A percentile compares a stretch with the other conserved stretches of the same genome.
Evolutionary conservation across 1,284 basidiomycete genomes (phyloP).

Genomic region (Melampsora abietis-canadensis): DNA sequence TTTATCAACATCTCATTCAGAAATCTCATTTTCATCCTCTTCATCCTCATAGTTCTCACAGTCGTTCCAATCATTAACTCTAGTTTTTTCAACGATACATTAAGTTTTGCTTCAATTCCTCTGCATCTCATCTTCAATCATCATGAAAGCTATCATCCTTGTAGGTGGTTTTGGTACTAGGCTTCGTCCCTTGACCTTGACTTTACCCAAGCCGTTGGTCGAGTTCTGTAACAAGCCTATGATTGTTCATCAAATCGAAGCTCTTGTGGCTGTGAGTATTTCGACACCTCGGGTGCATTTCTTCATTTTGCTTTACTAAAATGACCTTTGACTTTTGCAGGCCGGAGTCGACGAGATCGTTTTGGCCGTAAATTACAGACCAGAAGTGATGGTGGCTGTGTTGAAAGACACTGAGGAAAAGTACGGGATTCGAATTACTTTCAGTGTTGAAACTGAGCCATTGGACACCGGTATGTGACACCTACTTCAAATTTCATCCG

Average conservation of each 20-base stretch:
- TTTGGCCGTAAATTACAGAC: slow-evolving; percentile 60
- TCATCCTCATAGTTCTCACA: too few species aligned
- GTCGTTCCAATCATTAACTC: too few species aligned
- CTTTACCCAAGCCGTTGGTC: slow-evolving; percentile 59
- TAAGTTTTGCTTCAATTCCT: too few species aligned
- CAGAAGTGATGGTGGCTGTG: slow-evolving; percentile 60
- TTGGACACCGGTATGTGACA: slow-evolving; percentile 57
- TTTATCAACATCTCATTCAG: too few species aligned
- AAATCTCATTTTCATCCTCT: too few species aligned
- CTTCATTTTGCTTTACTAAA: background rate
- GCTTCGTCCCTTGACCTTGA: slow-evolving; percentile 59
- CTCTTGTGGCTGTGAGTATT: slow-evolving; percentile 57
- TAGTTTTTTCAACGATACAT: too few species aligned
- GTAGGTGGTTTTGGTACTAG: slow-evolving; percentile 57
- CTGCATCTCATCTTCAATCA: slow-evolving; percentile 6
- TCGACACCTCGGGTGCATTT: slow-evolving; percentile 17
- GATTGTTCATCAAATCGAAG: slow-evolving; percentile 59
- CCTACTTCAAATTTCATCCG: background rate
- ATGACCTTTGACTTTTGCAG: slow-evolving; percentile 47
- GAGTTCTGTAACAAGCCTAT: slow-evolving; percentile 58
- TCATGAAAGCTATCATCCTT: slow-evolving; percentile 41
- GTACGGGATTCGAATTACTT: slow-evolving; percentile 56
- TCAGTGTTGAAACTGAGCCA: slow-evolving; percentile 58
- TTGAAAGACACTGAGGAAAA: slow-evolving; percentile 59
- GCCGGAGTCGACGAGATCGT: slow-evolving; percentile 60